phyloP scores from a whole-genome alignment of 129 eudicot genomes.

The Heracleum sosnowskyi region DNA sequence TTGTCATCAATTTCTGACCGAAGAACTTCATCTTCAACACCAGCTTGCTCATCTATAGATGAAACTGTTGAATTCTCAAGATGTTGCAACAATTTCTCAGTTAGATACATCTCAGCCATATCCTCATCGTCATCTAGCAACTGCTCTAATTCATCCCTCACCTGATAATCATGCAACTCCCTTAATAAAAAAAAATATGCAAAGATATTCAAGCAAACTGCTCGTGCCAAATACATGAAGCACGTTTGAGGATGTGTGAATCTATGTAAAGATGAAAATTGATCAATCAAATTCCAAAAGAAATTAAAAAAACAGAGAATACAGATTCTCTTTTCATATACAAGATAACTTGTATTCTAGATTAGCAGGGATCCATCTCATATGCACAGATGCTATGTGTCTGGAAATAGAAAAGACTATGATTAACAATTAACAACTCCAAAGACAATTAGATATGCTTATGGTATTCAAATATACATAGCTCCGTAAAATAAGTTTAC shows the following conservation, averaged over 20 bases:
- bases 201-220: neutral
- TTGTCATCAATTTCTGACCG: constrained; percentile 42
- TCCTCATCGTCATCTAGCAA: constrained; percentile 71
- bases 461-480: neutral
- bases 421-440: neutral
- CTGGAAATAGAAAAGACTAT: neutral
- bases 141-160: constrained; percentile 84
- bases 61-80: constrained; percentile 44
- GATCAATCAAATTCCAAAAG: neutral
- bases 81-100: constrained; percentile 51
- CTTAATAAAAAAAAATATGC: neutral
- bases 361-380: neutral
- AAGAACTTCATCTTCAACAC: constrained; percentile 38
- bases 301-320: neutral
- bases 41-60: constrained; percentile 46
- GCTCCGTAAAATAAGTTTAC: neutral
- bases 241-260: neutral
- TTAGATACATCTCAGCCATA: constrained; percentile 71
- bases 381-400: neutral
- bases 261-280: neutral
- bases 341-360: neutral
- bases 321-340: no score
- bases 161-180: constrained; percentile 26
- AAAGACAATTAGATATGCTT: neutral
- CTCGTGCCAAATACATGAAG: neutral